Evolutionary conservation across 2,329 filamentous ascomycete species (phyloP), one percentile per base, ranked within the genome.

Genomic region (Scedosporium dehoogii): DNA sequence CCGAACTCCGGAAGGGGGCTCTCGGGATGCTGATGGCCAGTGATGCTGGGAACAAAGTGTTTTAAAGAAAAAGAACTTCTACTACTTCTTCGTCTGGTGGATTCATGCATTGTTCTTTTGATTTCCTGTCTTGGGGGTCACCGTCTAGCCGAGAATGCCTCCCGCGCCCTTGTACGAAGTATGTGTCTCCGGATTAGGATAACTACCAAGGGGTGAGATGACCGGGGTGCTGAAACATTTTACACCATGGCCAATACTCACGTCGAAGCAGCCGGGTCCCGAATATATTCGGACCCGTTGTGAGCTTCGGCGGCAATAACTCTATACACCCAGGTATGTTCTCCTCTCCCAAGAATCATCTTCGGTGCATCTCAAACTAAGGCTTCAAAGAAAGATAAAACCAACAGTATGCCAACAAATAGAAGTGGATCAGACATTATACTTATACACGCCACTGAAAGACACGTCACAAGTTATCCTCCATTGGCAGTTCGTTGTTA

Each of bases 1-100:
- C 68, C 73, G 78, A 53, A 82, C 60, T 6, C 60, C 60, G 23
- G 60, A 62, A 23, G 27, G 33, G 1, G 33, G 16, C 4, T 55
- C 51, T n/a, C 23, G 56, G 27, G 27, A 16, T 42, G 56, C 27
- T 10, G 56, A 58, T 33, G 56, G 27, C 25, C 56, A 58, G 21
- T 58, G 23, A 53, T 53, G 48, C 10, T 18, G 48, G 29, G 29
- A 33, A 33, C 29, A 10, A 58, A 33, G 6, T 18, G 21, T 18
- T 18, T 7, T 12, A n/a, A 16, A 25, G 5, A 57, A 57, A 57
- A 12, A 21, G 53, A 23, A 57, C 29, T 23, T 4, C 2, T 18
- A 57, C 16, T 27, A 7, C 12, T 38, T 27, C 18, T 57, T n/a
- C 18, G 16, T 57, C 23, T 9, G 23, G 16, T 18, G 44, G 33